These are phyloP conservation scores for Didymella lethalis DNA, from an alignment of 2,329 filamentous ascomycete species.

Conservation along the genomic window DNA sequence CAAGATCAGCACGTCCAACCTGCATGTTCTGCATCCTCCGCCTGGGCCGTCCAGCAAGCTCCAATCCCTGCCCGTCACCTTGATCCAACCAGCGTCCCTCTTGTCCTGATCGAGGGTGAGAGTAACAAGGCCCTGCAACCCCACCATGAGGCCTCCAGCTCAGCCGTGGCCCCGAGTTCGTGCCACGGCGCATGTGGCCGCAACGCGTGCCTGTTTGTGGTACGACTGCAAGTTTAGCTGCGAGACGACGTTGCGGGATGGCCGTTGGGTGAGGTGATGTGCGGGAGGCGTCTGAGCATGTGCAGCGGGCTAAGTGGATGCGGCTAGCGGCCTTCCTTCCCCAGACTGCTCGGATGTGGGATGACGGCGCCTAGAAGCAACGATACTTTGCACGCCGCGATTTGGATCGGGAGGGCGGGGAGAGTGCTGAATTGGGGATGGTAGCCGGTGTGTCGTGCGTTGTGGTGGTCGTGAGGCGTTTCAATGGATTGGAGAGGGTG, in stretches of 20 bases:
- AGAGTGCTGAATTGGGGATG: conserved; percentile 22
- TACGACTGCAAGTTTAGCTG: conserved; percentile 1
- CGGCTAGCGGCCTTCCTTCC: conserved; percentile 17
- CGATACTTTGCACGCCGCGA: too few species aligned
- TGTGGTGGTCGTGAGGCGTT: background rate
- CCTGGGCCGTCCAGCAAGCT: conserved; percentile 25
- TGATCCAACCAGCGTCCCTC: background rate
- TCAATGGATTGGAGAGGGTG: too few species aligned
- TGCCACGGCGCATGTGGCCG: conserved; percentile 4
- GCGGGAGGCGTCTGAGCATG: conserved; percentile 26
- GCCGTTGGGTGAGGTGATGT: conserved; percentile 19
- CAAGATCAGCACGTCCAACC: conserved; percentile 10
- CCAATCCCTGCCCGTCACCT: conserved; percentile 1
- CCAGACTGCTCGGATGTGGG: too few species aligned
- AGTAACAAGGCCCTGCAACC: background rate
- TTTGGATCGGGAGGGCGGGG: too few species aligned
- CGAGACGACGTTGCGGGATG: too few species aligned
- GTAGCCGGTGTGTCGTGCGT: conserved; percentile 18
- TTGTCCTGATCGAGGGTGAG: conserved; percentile 5
- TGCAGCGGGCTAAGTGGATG: conserved; percentile 19
- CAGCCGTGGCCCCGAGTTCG: conserved; percentile 2
- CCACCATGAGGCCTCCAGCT: conserved; percentile 1
- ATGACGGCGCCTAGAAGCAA: too few species aligned
- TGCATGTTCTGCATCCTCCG: conserved; percentile 14
- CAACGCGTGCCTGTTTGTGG: background rate